Conservation (phyloP, 2,329 filamentous ascomycete species). For the Phoma sp. region DNA sequence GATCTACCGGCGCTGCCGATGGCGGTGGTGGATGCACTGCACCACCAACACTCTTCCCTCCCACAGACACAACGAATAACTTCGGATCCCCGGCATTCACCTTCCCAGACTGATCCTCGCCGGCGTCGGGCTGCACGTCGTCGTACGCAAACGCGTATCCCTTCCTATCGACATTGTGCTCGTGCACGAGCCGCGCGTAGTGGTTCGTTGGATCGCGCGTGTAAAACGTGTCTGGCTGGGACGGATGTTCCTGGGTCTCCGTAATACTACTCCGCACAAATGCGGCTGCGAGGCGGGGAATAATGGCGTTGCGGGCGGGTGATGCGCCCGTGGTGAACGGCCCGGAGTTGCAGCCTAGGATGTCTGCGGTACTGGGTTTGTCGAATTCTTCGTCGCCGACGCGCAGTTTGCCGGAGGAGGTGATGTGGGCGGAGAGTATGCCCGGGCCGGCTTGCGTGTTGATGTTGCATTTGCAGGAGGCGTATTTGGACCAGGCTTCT, state of each 20-base stretch:
- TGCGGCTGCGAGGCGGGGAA: conserved; percentile 10
- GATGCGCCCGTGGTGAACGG: conserved; percentile 10
- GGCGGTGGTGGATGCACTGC: background rate
- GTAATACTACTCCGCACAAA: conserved; percentile 8
- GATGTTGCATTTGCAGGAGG: conserved; percentile 5
- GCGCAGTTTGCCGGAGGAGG: background rate
- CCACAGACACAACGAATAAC: conserved; percentile 4
- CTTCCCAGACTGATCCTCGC: conserved; percentile 11
- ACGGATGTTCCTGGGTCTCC: conserved; percentile 1
- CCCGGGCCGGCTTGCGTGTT: conserved; percentile 12
- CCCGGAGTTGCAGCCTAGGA: conserved; percentile 12
- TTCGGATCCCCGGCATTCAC: conserved; percentile 16
- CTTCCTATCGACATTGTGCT: conserved; percentile 11
- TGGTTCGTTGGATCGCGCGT: conserved; percentile 11
- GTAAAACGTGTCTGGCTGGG: conserved; percentile 9
- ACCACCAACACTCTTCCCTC: conserved; percentile 7
- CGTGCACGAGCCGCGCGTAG: conserved; percentile 13
- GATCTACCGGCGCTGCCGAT: background rate
- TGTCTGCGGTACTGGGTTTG: conserved; percentile 12
- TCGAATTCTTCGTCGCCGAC: conserved; percentile 13
- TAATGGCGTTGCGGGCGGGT: conserved; percentile 13
- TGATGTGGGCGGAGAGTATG: conserved; percentile 6
- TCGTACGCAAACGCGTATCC: conserved; percentile 17
- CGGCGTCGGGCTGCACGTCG: conserved; percentile 7
- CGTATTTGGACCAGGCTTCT: conserved; percentile 11